A percentile compares a stretch with the other conserved stretches of the same genome.
Evolutionary conservation across 345 rosid species (phyloP).

Genomic region (Populus ilicifolia): DNA sequence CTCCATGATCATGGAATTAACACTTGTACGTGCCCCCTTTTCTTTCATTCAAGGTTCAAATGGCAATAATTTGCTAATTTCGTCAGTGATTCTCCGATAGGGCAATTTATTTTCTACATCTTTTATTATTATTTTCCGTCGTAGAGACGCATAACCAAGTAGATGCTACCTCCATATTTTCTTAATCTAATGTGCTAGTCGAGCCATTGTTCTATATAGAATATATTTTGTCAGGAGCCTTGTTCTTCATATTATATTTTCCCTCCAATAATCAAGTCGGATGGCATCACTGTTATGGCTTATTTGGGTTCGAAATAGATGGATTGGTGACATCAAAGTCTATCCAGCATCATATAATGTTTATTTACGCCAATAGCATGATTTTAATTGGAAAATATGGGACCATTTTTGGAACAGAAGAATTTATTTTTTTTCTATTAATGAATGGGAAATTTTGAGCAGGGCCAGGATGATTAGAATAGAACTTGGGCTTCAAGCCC

Average conservation of each 20-base stretch:
- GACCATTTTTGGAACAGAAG: too few relatives aligned
- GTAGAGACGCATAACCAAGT: not conserved
- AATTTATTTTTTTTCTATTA: too few relatives aligned
- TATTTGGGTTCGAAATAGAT: not conserved
- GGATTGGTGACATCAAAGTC: not conserved
- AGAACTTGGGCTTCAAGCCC: not conserved
- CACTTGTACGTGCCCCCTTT: not conserved
- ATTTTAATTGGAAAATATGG: too few relatives aligned
- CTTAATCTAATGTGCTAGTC: not conserved
- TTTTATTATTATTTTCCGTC: not conserved
- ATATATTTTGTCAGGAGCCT: too few relatives aligned
- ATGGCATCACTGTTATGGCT: not conserved
- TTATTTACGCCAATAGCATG: too few relatives aligned
- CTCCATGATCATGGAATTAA: too few relatives aligned
- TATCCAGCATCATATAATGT: too few relatives aligned
- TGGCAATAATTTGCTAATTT: not conserved
- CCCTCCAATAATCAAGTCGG: not conserved
- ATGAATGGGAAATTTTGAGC: not conserved
- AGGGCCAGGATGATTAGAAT: not conserved
- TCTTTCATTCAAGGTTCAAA: not conserved
- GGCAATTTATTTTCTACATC: not conserved
- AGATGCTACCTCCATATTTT: not conserved
- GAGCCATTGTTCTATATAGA: not conserved
- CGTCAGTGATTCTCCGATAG: not conserved
- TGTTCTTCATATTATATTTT: not conserved